A percentile compares a stretch with the other conserved stretches of the same genome.
phyloP scores from a whole-genome alignment of 2,329 filamentous ascomycete species.

The Exserohilum turcica region DNA sequence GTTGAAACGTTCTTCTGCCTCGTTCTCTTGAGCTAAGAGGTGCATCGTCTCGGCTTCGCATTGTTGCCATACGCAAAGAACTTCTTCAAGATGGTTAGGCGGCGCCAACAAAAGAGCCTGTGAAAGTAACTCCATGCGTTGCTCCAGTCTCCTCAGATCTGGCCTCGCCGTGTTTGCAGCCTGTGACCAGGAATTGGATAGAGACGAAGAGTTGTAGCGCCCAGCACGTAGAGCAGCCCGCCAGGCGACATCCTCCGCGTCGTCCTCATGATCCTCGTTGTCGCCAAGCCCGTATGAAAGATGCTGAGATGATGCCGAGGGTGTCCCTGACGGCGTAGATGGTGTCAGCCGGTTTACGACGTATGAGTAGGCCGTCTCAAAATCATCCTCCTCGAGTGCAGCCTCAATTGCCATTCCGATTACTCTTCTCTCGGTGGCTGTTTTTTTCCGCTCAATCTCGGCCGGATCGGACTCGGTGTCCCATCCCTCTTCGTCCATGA shows the following conservation, averaged over 20 bases:
- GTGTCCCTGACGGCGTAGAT: conserved; percentile 31
- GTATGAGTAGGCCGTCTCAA: conserved; percentile 86
- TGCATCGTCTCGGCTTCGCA: conserved; percentile 78
- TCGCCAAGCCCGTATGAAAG: conserved; percentile 37
- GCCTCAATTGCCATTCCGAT: conserved; percentile 81
- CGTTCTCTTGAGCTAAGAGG: conserved; percentile 68
- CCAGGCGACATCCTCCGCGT: conserved; percentile 73
- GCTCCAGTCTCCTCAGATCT: conserved; percentile 71
- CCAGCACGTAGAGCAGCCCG: conserved; percentile 78
- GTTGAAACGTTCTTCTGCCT: conserved; percentile 73
- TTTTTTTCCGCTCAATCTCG: conserved; percentile 39
- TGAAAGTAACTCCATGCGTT: conserved; percentile 79
- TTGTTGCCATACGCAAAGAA: conserved; percentile 74
- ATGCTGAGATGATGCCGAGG: conserved; percentile 27
- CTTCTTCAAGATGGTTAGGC: conserved; percentile 70
- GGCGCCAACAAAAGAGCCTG: conserved; percentile 77
- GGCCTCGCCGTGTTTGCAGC: conserved; percentile 57
- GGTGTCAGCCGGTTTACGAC: conserved; percentile 70
- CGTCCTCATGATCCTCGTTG: conserved; percentile 26
- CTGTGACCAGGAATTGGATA: conserved; percentile 46
- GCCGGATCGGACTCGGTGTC: conserved; percentile 39
- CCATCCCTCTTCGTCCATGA: conserved; percentile 57
- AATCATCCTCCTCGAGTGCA: conserved; percentile 76
- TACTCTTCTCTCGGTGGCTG: conserved; percentile 66
- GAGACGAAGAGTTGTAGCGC: conserved; percentile 61